Percentiles rank a stretch among this genome's conserved stretches.
phyloP scores from a whole-genome alignment of 2,329 filamentous ascomycete genomes.

The Penicillium corylophilum region DNA sequence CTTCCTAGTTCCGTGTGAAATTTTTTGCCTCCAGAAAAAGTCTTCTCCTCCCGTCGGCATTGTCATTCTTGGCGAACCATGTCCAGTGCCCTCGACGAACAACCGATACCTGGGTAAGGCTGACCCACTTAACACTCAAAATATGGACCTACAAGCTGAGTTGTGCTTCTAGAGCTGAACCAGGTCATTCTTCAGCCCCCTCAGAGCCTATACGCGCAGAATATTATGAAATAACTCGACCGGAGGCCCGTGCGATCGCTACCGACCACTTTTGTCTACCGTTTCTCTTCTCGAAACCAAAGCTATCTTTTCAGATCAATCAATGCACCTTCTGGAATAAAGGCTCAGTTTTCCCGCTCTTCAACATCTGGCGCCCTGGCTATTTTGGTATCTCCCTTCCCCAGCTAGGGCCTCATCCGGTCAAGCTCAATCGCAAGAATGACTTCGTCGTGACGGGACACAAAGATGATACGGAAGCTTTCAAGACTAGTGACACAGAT shows the following conservation, averaged over 20 bases:
- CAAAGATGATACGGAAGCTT: not conserved
- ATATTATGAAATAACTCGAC: not conserved
- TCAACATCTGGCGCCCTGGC: slow-evolving; percentile 4
- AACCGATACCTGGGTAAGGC: not conserved
- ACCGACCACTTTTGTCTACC: not conserved
- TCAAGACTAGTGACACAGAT: not conserved
- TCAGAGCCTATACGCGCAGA: not conserved
- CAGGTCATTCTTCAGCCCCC: not conserved
- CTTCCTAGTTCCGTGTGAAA: not conserved
- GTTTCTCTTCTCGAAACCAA: not conserved
- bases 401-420: not conserved
- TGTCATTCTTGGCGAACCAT: not conserved
- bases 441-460: slow-evolving; percentile 1
- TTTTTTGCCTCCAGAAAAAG: not conserved
- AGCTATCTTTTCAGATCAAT: not conserved
- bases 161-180: not conserved
- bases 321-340: not conserved
- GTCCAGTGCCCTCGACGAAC: not conserved
- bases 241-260: not conserved
- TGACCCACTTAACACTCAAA: not conserved
- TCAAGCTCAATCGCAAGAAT: slow-evolving; percentile 1
- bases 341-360: not conserved
- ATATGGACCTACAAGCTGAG: not conserved
- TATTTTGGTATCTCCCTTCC: not conserved
- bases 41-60: too few relatives aligned